phyloP scores from a whole-genome alignment of 1,284 basidiomycete species.

The Ustilago crameri region DNA sequence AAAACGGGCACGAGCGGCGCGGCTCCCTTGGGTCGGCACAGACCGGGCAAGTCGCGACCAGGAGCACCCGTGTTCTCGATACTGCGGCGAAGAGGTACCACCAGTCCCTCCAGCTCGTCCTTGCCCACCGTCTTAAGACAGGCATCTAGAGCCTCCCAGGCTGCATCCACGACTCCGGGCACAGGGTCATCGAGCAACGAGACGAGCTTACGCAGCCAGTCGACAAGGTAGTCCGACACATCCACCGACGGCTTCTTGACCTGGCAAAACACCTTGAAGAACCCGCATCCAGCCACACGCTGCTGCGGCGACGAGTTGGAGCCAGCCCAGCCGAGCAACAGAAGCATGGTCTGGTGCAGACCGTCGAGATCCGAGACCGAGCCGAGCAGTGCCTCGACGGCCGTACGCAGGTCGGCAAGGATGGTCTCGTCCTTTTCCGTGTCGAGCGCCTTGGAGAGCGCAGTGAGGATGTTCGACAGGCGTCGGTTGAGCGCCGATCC shows the following conservation, averaged over 20 bases:
- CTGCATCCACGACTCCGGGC: conserved; percentile 80
- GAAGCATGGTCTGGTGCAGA: conserved; percentile 65
- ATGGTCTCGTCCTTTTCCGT: conserved; percentile 55
- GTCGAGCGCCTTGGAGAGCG: conserved; percentile 61
- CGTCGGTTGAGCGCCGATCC: conserved; percentile 81
- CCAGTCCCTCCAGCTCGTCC: conserved; percentile 81
- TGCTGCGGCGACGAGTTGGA: conserved; percentile 46
- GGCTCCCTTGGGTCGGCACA: conserved; percentile 89
- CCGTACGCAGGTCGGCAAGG: conserved; percentile 32
- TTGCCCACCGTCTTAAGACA: conserved; percentile 92
- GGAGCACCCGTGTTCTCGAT: conserved; percentile 87
- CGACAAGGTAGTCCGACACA: conserved; percentile 77
- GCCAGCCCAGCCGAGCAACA: conserved; percentile 65
- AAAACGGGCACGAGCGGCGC: conserved; percentile 87
- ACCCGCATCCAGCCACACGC: conserved; percentile 54
- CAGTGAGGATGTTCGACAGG: conserved; percentile 58
- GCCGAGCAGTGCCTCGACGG: conserved; percentile 56
- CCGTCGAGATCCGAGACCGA: conserved; percentile 59
- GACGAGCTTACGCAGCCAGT: conserved; percentile 94
- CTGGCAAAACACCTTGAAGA: conserved; percentile 60
- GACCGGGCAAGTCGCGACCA: conserved; percentile 83
- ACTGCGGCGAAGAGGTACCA: conserved; percentile 79
- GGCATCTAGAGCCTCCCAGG: conserved; percentile 84
- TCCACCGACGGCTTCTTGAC: conserved; percentile 54
- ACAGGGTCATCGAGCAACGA: conserved; percentile 84